Percentiles rank a stretch among this genome's conserved stretches.
Conservation (phyloP, 345 rosid species). For the Salix viminalis region DNA sequence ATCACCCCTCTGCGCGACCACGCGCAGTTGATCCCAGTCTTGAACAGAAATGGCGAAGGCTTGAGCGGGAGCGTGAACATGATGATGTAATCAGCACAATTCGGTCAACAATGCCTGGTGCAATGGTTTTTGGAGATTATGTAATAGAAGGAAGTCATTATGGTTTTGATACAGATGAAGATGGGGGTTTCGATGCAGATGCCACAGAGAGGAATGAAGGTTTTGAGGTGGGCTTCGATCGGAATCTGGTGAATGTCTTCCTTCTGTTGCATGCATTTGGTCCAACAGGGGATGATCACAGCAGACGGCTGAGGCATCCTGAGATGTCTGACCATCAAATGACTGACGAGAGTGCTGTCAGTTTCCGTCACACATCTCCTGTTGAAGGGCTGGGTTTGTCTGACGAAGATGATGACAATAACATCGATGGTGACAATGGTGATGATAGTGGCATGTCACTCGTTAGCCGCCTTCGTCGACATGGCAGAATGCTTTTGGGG, state of each 20-base stretch:
- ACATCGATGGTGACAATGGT: constrained; percentile 16
- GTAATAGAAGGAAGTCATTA: constrained; percentile 61
- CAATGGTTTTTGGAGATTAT: constrained; percentile 80
- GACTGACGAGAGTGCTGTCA: constrained; percentile 32
- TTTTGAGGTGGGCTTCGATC: constrained; percentile 50
- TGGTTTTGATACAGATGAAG: constrained; percentile 49
- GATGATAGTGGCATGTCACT: constrained; percentile 43
- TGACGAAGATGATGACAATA: constrained; percentile 39
- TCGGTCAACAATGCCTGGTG: constrained; percentile 82
- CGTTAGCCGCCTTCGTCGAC: constrained; percentile 61
- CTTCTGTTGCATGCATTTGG: constrained; percentile 76
- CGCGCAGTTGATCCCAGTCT: constrained; percentile 72
- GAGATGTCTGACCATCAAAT: constrained; percentile 25
- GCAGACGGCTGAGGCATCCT: constrained; percentile 41
- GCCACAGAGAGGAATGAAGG: constrained; percentile 34
- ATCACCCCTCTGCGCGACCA: constrained; percentile 74
- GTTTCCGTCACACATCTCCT: constrained; percentile 20
- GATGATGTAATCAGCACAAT: constrained; percentile 77
- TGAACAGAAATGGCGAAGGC: constrained; percentile 83
- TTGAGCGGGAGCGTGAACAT: constrained; percentile 66
- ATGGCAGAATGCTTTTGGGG: constrained; percentile 54
- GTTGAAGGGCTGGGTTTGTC: constrained; percentile 34
- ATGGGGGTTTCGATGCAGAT: constrained; percentile 30
- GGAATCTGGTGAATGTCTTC: constrained; percentile 59
- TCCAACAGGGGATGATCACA: constrained; percentile 45